These are phyloP conservation scores for Russula compacta DNA, from an alignment of 768 basidiomycete genomes.

Conservation along the genomic window DNA sequence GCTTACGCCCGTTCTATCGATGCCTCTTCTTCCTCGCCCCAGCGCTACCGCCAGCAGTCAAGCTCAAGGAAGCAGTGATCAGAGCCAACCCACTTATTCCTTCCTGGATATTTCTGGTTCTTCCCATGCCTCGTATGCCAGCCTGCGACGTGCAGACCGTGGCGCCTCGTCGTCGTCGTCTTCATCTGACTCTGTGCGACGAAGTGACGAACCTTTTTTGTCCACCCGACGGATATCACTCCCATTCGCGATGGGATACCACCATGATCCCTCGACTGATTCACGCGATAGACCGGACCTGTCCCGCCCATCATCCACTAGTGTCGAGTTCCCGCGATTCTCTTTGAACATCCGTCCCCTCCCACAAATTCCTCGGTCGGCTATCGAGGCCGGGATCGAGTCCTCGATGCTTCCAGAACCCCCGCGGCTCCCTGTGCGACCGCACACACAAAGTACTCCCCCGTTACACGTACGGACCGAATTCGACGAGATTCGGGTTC, in stretches of 20 bases:
- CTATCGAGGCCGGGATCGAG: background rate
- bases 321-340: conserved; percentile 10
- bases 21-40: background rate
- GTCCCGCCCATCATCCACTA: background rate
- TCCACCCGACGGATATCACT: conserved; percentile 16
- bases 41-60: background rate
- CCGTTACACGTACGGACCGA: conserved; percentile 11
- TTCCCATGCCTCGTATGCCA: conserved; percentile 9
- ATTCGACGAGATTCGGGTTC: background rate
- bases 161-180: conserved; percentile 9
- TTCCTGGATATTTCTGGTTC: conserved; percentile 19
- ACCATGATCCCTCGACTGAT: background rate
- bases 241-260: conserved; percentile 17
- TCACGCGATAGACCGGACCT: background rate
- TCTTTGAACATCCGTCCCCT: conserved; percentile 10
- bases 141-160: background rate
- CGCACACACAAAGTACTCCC: conserved; percentile 1
- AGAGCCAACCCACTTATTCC: conserved; percentile 11
- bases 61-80: background rate
- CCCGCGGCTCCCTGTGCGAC: background rate
- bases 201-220: background rate
- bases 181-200: conserved; percentile 4
- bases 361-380: conserved; percentile 8
- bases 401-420: background rate
- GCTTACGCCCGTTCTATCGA: conserved; percentile 2